Evolutionary conservation across 768 basidiomycete genomes (phyloP).

Genomic region (Austroboletus eburneus): DNA sequence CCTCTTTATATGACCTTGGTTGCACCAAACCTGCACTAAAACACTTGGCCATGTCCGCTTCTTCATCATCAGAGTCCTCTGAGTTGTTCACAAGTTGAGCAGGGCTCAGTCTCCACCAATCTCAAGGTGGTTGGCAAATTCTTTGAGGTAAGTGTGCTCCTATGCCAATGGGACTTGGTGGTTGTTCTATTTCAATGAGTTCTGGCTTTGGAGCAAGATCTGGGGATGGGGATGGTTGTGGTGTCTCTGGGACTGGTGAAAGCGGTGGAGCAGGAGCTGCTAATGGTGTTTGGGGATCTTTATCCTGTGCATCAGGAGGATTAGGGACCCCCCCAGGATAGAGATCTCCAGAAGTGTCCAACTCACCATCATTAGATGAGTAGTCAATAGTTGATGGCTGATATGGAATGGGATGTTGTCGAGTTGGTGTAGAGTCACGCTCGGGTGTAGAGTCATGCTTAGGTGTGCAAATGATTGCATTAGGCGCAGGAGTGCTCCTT

Average conservation of each 20-base stretch:
- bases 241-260: not conserved
- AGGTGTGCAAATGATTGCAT: no score
- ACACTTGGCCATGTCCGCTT: not conserved
- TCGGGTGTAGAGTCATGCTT: no score
- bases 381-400: no score
- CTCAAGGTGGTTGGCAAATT: not conserved
- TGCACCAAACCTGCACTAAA: not conserved
- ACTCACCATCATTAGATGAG: no score
- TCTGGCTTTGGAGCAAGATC: not conserved
- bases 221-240: no score
- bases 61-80: not conserved
- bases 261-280: not conserved
- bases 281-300: not conserved
- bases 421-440: no score
- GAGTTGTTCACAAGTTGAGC: not conserved
- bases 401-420: no score
- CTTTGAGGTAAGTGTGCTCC: not conserved
- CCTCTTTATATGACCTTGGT: not conserved
- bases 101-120: slow-evolving; percentile 2
- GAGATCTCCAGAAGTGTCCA: no score
- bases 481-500: no score
- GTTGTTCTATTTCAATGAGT: no score
- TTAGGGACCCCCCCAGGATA: no score
- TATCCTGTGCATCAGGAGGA: no score
- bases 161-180: not conserved